These are phyloP conservation scores for Metschnikowia aberdeeniae DNA, from an alignment of 805 yeast genomes.

Conservation along the genomic window DNA sequence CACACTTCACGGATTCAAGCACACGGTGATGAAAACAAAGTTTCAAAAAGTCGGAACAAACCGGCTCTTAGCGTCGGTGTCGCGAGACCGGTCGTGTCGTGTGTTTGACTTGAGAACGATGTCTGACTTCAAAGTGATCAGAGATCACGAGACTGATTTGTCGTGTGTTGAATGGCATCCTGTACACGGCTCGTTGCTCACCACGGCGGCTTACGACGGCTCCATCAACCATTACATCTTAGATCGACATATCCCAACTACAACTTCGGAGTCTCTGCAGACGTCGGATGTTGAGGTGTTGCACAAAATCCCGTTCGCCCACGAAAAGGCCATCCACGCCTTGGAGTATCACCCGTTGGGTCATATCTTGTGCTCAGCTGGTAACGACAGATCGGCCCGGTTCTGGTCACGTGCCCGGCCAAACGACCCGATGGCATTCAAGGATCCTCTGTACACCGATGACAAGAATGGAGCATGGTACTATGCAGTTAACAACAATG, in stretches of 20 bases:
- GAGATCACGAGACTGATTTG: constrained; percentile 81
- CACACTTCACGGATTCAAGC: constrained; percentile 88
- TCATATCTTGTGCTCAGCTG: constrained; percentile 85
- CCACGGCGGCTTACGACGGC: constrained; percentile 90
- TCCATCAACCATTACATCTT: constrained; percentile 71
- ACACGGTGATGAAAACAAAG: constrained; percentile 80
- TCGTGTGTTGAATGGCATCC: constrained; percentile 94
- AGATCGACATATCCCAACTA: constrained; percentile 46
- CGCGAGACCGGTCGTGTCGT: constrained; percentile 84
- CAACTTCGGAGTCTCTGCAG: constrained; percentile 16
- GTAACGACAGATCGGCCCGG: constrained; percentile 87
- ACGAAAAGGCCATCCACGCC: constrained; percentile 87
- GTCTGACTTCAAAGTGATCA: constrained; percentile 68
- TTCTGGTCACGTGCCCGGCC: constrained; percentile 96
- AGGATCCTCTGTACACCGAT: constrained; percentile 75
- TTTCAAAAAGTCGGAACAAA: constrained; percentile 82
- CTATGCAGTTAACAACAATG: constrained; percentile 42
- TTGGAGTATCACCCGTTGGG: constrained; percentile 93
- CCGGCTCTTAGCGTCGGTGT: constrained; percentile 74
- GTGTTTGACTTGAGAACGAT: constrained; percentile 84
- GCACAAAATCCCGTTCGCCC: constrained; percentile 84
- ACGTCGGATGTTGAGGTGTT: constrained; percentile 32
- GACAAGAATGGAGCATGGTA: constrained; percentile 58
- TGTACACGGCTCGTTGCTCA: constrained; percentile 67
- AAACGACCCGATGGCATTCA: constrained; percentile 75